A percentile compares a stretch with the other conserved stretches of the same genome.
Conservation (phyloP, 2,329 filamentous ascomycete species). For the Chaetomium sp. region DNA sequence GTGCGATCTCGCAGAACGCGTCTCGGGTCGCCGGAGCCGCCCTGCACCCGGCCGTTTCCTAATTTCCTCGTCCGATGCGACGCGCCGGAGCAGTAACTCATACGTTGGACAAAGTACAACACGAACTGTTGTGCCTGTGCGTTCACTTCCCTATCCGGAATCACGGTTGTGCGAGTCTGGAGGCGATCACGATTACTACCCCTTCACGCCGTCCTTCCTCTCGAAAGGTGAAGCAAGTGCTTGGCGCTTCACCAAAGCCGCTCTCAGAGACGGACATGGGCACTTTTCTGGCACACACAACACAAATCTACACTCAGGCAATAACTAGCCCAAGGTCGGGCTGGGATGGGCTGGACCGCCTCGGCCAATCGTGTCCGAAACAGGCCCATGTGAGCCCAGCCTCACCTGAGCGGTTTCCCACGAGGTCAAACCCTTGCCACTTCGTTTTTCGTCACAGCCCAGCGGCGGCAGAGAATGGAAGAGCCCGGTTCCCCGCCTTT, state of each 20-base stretch:
- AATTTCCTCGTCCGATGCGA: conserved; percentile 6
- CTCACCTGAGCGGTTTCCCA: conserved; percentile 15
- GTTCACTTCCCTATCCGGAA: background rate
- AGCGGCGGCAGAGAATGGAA: background rate
- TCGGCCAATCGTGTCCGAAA: background rate
- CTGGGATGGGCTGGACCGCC: background rate
- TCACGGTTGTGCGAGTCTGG: background rate
- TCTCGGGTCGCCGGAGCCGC: conserved; percentile 11
- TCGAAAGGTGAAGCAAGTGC: background rate
- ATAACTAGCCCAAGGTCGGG: background rate
- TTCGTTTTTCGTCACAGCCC: background rate
- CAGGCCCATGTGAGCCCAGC: conserved; percentile 5
- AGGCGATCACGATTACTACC: background rate
- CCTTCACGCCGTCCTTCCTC: background rate
- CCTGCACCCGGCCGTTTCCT: conserved; percentile 7
- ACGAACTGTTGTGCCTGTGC: background rate
- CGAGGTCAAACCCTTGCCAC: conserved; percentile 13
- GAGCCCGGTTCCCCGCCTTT: background rate
- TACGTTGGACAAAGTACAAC: background rate
- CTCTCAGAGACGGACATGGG: background rate
- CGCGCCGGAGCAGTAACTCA: background rate
- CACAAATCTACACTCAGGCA: background rate
- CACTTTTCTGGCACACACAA: background rate
- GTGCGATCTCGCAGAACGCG: conserved; percentile 19
- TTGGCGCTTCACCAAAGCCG: background rate